phyloP scores from a whole-genome alignment of 2,329 filamentous ascomycete genomes.

The Berkeleyomyces basicola region DNA sequence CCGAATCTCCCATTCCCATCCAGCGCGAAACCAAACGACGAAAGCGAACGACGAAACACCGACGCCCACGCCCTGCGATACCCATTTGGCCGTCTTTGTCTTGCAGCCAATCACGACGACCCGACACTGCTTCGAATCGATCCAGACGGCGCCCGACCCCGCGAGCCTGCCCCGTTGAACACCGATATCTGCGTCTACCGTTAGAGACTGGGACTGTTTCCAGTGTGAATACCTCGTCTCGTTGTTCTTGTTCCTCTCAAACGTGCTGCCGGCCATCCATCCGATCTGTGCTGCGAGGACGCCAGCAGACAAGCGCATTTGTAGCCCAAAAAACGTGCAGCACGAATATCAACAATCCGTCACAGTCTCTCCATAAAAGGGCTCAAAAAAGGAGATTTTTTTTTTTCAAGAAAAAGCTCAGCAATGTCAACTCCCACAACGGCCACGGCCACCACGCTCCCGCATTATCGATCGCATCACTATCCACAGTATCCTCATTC shows the following conservation, averaged over 20 bases:
- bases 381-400: neutral
- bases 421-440: constrained; percentile 69
- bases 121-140: neutral
- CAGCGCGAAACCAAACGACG: neutral
- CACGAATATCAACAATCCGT: neutral
- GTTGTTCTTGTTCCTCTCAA: neutral
- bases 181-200: too few relatives aligned
- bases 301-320: constrained; percentile 1
- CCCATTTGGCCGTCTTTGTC: neutral
- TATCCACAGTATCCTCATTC: constrained; percentile 25
- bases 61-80: neutral
- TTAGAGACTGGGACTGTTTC: too few relatives aligned
- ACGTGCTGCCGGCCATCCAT: neutral
- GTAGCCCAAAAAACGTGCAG: neutral
- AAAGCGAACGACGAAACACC: neutral
- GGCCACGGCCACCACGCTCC: constrained; percentile 43
- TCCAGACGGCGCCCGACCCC: too few relatives aligned
- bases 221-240: too few relatives aligned
- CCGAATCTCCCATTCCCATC: neutral
- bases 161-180: too few relatives aligned
- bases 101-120: neutral
- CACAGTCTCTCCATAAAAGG: neutral
- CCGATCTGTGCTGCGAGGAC: neutral
- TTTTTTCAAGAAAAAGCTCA: neutral
- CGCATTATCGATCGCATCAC: constrained; percentile 44